Conservation (phyloP, 2,329 filamentous ascomycete genomes). For the Exophiala lecanii-corni region DNA sequence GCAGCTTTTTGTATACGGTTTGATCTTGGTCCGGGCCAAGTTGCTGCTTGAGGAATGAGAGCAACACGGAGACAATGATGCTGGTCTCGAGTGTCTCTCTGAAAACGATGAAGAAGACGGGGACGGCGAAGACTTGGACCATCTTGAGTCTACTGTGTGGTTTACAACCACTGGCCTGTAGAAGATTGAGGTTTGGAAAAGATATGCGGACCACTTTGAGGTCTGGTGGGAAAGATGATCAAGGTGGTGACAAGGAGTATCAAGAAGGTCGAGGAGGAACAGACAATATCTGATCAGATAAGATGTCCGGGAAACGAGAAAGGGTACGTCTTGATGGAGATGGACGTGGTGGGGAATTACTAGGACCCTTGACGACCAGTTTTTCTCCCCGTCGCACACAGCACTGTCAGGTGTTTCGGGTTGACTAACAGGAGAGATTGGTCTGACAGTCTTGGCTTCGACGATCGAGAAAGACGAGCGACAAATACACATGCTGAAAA, state of each 20-base stretch:
- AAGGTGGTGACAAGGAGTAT: background rate
- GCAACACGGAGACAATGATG: conserved; percentile 81
- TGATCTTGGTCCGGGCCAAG: conserved; percentile 62
- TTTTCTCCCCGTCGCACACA: no score
- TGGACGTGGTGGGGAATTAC: no score
- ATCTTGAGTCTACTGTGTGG: conserved; percentile 45
- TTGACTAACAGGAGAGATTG: no score
- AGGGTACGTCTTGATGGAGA: no score
- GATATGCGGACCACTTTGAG: background rate
- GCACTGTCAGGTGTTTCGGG: no score
- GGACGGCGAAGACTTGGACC: conserved; percentile 68
- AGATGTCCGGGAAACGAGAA: conserved; percentile 6
- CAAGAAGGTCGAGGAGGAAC: background rate
- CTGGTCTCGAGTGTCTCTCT: conserved; percentile 77
- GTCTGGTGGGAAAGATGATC: background rate
- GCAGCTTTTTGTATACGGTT: conserved; percentile 61
- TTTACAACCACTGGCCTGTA: no score
- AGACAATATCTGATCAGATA: conserved; percentile 8
- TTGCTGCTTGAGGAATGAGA: conserved; percentile 80
- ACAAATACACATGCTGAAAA: no score
- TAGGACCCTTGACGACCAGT: no score
- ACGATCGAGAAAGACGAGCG: no score
- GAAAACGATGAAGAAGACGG: conserved; percentile 88
- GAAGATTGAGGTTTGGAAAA: no score
- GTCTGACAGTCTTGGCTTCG: no score